phyloP scores from a whole-genome alignment of 192 early-diverging fungal genomes.

The Geosiphon pyriformis region DNA sequence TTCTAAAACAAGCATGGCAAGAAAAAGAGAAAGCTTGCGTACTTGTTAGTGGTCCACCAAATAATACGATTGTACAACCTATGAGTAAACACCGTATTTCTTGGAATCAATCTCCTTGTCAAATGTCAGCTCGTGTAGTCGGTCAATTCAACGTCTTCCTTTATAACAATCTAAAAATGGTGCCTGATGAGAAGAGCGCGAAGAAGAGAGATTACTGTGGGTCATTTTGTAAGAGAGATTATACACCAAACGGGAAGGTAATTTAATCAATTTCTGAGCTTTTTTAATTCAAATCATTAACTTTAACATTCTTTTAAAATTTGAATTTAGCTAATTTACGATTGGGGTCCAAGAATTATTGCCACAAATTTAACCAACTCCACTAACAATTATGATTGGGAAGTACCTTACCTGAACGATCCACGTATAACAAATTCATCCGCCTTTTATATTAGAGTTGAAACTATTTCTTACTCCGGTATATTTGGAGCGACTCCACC shows the following conservation, averaged over 20 bases:
- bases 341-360: conserved; percentile 10
- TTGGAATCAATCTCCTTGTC: conserved; percentile 21
- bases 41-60: background rate
- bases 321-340: background rate
- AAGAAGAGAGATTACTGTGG: background rate
- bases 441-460: conserved; percentile 3
- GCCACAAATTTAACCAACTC: conserved; percentile 9
- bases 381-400: conserved; percentile 4
- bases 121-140: background rate
- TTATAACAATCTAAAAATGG: conserved; percentile 3
- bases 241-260: background rate
- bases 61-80: background rate
- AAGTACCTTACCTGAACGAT: conserved; percentile 1
- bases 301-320: background rate
- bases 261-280: no score
- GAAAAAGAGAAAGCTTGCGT: conserved; percentile 8
- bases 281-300: conserved; percentile 3
- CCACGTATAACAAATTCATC: conserved; percentile 1
- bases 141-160: conserved; percentile 4
- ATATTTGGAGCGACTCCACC: conserved; percentile 4
- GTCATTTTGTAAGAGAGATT: no score
- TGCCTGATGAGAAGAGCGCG: background rate
- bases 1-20: conserved; percentile 9
- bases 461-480: conserved; percentile 4
- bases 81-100: conserved; percentile 15